phyloP scores from a whole-genome alignment of 495 filamentous ascomycete species.

The Schizothecium vesticola region DNA sequence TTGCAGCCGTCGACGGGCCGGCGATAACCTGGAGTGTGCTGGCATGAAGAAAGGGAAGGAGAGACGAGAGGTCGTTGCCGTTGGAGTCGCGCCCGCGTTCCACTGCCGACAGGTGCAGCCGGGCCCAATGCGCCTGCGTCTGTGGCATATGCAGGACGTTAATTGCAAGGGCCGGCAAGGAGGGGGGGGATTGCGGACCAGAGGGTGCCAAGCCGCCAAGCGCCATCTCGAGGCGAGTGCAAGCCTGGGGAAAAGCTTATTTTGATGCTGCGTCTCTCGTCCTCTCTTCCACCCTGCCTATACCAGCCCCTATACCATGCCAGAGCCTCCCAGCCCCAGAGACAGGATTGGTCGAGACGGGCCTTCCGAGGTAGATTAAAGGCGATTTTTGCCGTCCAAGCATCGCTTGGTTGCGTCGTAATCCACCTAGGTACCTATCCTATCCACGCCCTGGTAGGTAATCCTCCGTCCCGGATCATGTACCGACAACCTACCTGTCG shows the following conservation, averaged over 20 bases:
- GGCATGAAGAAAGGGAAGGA: not conserved
- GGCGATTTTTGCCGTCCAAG: conserved; percentile 19
- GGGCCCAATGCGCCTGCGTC: not conserved
- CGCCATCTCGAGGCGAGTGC: not conserved
- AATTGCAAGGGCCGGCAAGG: not conserved
- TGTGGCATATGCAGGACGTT: not conserved
- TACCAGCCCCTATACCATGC: not conserved
- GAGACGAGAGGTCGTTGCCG: not conserved
- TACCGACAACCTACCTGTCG: no score
- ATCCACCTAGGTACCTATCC: conserved; percentile 2
- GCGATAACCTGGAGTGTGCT: not conserved
- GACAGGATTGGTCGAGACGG: conserved; percentile 4
- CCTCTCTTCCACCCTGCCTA: not conserved
- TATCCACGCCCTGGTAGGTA: not conserved
- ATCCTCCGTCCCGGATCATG: not conserved
- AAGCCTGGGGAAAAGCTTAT: conserved; percentile 10
- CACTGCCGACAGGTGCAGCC: conserved; percentile 12
- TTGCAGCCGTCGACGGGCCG: conserved; percentile 21
- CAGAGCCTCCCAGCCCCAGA: not conserved
- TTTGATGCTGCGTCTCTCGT: not conserved
- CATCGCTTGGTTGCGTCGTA: conserved; percentile 13
- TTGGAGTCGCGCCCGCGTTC: not conserved
- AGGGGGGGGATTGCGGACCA: not conserved
- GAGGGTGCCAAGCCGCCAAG: not conserved
- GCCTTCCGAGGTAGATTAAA: conserved; percentile 18